Conservation (phyloP, 768 basidiomycete species). For the Calocera viscosa region DNA sequence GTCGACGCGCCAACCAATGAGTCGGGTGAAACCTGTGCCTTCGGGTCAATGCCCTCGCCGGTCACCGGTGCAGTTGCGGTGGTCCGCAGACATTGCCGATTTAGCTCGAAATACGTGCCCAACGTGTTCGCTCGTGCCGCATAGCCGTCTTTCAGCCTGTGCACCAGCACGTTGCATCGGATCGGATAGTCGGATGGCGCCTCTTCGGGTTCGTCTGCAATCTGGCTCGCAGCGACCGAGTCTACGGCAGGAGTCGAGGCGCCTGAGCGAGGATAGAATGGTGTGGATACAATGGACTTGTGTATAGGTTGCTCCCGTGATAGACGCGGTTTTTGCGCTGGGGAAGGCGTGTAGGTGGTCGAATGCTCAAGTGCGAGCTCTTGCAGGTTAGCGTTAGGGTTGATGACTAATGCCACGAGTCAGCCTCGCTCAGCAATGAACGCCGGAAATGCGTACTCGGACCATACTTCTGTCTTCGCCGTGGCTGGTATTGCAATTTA, state of each 20-base stretch:
- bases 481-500: constrained; percentile 56
- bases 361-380: constrained; percentile 48
- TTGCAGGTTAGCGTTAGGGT: constrained; percentile 36
- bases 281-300: constrained; percentile 30
- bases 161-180: constrained; percentile 52
- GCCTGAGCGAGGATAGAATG: neutral
- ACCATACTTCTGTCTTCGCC: constrained; percentile 20
- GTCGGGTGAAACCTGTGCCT: constrained; percentile 72
- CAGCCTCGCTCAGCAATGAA: neutral
- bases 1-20: constrained; percentile 74
- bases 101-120: constrained; percentile 64
- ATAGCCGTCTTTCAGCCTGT: constrained; percentile 41
- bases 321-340: constrained; percentile 17
- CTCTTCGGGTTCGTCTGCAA: constrained; percentile 14
- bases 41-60: constrained; percentile 57
- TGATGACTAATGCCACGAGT: constrained; percentile 31
- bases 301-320: neutral
- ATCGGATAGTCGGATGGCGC: constrained; percentile 27
- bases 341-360: constrained; percentile 25
- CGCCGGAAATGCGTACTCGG: neutral
- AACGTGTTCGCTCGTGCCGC: constrained; percentile 67
- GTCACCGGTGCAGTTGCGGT: neutral
- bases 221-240: constrained; percentile 16
- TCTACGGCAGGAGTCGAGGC: constrained; percentile 8
- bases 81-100: constrained; percentile 33